Evolutionary conservation across 176 grass and related monocot species (phyloP), one percentile per base, ranked within the genome.

Genomic region (Otatea glauca): DNA sequence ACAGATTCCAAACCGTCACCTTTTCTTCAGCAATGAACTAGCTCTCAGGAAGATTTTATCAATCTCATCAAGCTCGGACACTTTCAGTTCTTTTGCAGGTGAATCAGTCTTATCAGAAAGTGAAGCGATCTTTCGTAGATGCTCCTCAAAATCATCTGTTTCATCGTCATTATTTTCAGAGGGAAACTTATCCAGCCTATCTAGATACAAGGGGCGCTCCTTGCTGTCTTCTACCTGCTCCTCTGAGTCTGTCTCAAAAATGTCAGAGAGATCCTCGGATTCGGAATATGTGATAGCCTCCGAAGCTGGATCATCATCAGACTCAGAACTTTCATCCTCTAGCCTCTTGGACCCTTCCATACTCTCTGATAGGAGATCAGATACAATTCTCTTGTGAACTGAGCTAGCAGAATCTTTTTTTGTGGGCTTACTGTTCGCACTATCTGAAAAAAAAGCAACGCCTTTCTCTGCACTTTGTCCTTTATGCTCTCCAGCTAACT

Each of bases 1-100:
- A 43, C 47, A 83, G 35, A 66, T 77, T 59, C 16, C 68, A 83
- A 69, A 11, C 15, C 6, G 65, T 99, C 78, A 93, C 79, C 76
- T 88, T 82, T 91, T 94, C 88, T 88, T 99, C 81, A 99, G 75
- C 75, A 99, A 85, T 65, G 89, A 88, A 82, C 93, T 99, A 82
- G 96, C 96, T 89, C 96, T 96, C 66, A 99, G 69, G 82, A 99
- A 99, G 64, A 99, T 99, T 83, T 90, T 95, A 76, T 99, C 91
- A 23, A 99, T 89, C 86, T 96, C 96, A 68, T 99, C 96, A 55
- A 99, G 87, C 71, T 99, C 88, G 0, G 86, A 90, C 8, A 96
- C 77, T 83, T 94, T 92, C 60, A 94, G 50, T 83, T 99, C 89
- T 89, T 90, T 96, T 60, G 82, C 86, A 45, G 81, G 81, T 27